Evolutionary conservation across 768 basidiomycete species (phyloP), one percentile per base, ranked within the genome.

Genomic region (Scleroderma bovista): DNA sequence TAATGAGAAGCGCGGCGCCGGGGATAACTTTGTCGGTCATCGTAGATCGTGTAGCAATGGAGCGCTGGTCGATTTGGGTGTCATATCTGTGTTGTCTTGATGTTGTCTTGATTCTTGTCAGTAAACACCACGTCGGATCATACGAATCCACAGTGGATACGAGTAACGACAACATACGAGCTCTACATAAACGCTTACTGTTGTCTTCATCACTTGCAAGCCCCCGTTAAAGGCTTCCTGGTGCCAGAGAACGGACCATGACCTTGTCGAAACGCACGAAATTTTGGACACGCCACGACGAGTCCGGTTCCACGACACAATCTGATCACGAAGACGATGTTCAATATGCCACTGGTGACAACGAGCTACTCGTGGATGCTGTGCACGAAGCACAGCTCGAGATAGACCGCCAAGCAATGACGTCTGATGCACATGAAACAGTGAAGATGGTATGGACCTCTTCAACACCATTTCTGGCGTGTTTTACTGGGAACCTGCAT

Each of bases 1-100:
- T 71, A 48, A 91, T 75, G 46, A 90, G 60, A 19, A 91, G 73
- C 1, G 83, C 88, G 29, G 68, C 57, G 5, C 61, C 50, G 10
- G 53, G 29, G 23, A 19, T 38, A 19, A 51, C 19, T 61, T 64
- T 66, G 42, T 51, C 57, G 53, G 34, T 44, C 40, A 23, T n/a
- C 29, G 22, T 34, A 36, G 34, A 33, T 40, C 15, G 32, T 7
- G 44, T 31, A 41, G 50, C 20, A 47, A 29, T 23, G 22, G 24
- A 44, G 12, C 17, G n/a, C 43, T 15, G 16, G 22, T 26, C 8
- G 13, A 39, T 3, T 16, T 17, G 52, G 4, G 26, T 29, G 26
- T 29, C 26, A 5, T 5, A 29, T 29, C 4, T 29, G 26, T 4
- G 5, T 5, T 29, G 4, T 29, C 26, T n/a, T n/a, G n/a, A n/a